Evolutionary conservation across 73 alveolate genomes (phyloP).

Genomic region (Paramecium sonneborni): DNA sequence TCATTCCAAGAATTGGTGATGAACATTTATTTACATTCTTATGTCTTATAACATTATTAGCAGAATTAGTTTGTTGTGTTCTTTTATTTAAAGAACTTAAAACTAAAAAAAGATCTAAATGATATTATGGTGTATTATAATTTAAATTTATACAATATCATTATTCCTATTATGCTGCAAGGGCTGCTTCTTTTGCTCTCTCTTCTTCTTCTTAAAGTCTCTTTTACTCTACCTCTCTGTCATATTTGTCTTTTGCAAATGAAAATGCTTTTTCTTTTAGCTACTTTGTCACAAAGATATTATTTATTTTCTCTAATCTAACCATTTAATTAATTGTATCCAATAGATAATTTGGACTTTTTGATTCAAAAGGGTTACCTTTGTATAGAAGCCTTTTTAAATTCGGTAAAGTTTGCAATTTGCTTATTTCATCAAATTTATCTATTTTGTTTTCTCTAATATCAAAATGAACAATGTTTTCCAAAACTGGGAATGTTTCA

Average conservation of each 20-base stretch:
- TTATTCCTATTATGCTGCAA: neutral
- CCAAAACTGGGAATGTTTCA: conserved; percentile 62
- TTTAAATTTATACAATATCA: neutral
- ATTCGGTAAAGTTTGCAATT: conserved; percentile 38
- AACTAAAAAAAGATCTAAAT: neutral
- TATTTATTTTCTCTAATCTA: conserved; percentile 46
- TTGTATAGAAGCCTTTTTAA: conserved; percentile 27
- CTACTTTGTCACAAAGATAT: conserved; percentile 18
- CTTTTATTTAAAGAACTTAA: neutral
- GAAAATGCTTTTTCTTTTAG: conserved; percentile 53
- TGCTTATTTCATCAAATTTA: conserved; percentile 59
- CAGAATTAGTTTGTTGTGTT: neutral
- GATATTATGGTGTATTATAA: neutral
- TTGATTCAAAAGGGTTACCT: conserved; percentile 37
- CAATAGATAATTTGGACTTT: conserved; percentile 53
- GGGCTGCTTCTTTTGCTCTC: conserved; percentile 24
- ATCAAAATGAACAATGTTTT: conserved; percentile 16
- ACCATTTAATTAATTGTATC: conserved; percentile 49
- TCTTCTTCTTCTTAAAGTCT: conserved; percentile 64
- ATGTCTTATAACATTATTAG: conserved; percentile 14
- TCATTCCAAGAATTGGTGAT: conserved; percentile 37
- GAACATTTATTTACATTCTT: conserved; percentile 51
- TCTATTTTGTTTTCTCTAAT: conserved; percentile 60
- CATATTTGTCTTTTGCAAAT: conserved; percentile 56
- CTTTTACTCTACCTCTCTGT: conserved; percentile 14